Evolutionary conservation across 495 filamentous ascomycete species (phyloP).

Genomic region (Massariosphaeria phaeospora): DNA sequence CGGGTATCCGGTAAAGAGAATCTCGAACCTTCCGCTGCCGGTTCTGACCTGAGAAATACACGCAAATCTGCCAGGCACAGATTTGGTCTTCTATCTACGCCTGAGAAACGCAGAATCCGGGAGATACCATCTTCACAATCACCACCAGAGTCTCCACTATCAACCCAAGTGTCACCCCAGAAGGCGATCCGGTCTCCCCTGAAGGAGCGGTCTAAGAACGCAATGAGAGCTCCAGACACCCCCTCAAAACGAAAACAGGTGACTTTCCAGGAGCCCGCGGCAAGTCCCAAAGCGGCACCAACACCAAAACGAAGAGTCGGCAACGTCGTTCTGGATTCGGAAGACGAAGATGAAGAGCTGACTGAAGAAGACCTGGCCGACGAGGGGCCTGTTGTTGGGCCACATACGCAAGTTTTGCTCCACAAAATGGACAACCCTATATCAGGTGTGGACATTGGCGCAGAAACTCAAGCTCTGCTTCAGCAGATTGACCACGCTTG

Average conservation of each 20-base stretch:
- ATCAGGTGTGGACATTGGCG: slow-evolving; percentile 1
- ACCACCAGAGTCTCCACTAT: slow-evolving; percentile 38
- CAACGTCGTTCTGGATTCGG: slow-evolving; percentile 17
- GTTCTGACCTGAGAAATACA: background rate
- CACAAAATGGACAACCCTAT: slow-evolving; percentile 1
- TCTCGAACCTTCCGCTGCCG: background rate
- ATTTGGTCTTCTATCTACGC: slow-evolving; percentile 26
- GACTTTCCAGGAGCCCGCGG: slow-evolving; percentile 2
- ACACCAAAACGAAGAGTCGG: slow-evolving; percentile 6
- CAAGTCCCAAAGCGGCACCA: background rate
- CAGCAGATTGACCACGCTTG: slow-evolving; percentile 24
- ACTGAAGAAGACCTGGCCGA: background rate
- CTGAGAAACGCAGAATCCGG: slow-evolving; percentile 24
- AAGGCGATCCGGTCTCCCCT: slow-evolving; percentile 29
- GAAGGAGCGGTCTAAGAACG: slow-evolving; percentile 34
- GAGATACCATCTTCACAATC: slow-evolving; percentile 44
- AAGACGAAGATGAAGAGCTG: slow-evolving; percentile 16
- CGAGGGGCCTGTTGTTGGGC: background rate
- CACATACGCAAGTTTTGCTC: slow-evolving; percentile 18
- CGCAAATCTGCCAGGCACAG: background rate
- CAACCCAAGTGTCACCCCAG: slow-evolving; percentile 22
- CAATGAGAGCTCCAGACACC: slow-evolving; percentile 4
- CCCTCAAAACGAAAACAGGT: slow-evolving; percentile 21
- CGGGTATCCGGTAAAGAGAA: background rate
- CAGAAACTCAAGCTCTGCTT: slow-evolving; percentile 21